Conservation (phyloP, 2,329 filamentous ascomycete genomes). For the Fusarium succisae region DNA sequence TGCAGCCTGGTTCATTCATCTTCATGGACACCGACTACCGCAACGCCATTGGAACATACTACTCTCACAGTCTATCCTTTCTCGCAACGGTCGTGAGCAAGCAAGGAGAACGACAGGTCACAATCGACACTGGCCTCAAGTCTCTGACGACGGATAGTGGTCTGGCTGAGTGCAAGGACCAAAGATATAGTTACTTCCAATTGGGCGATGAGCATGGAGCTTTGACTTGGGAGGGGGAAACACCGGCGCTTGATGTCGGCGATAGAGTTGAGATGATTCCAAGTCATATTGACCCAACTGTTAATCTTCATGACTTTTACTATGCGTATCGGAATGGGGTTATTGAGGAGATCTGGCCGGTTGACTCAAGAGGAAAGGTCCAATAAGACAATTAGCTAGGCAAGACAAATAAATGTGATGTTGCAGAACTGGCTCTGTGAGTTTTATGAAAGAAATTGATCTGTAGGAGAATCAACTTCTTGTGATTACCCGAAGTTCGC, state of each 20-base stretch:
- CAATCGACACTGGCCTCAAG: constrained; percentile 29
- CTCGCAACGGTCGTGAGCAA: constrained; percentile 24
- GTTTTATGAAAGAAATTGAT: not conserved
- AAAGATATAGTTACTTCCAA: not conserved
- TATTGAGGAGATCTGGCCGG: constrained; percentile 26
- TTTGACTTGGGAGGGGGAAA: constrained; percentile 12
- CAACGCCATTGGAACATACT: constrained; percentile 59
- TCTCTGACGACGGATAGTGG: constrained; percentile 32
- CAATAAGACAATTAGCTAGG: not conserved
- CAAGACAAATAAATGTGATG: too few species aligned
- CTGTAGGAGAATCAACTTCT: rapidly evolving
- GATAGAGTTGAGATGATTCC: constrained; percentile 34
- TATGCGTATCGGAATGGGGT: constrained; percentile 21
- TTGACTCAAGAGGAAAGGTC: constrained; percentile 32
- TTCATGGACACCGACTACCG: constrained; percentile 68
- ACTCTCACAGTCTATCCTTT: constrained; percentile 52
- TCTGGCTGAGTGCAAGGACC: constrained; percentile 26
- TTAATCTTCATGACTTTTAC: constrained; percentile 34
- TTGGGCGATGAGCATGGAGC: constrained; percentile 34
- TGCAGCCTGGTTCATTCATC: constrained; percentile 64
- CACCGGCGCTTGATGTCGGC: not conserved
- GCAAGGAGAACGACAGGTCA: constrained; percentile 28
- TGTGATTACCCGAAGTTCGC: not conserved
- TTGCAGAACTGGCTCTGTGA: not conserved
- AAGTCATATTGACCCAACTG: constrained; percentile 34